Evolutionary conservation across 2,329 filamentous ascomycete species (phyloP).

Genomic region (Fusarium concolor): DNA sequence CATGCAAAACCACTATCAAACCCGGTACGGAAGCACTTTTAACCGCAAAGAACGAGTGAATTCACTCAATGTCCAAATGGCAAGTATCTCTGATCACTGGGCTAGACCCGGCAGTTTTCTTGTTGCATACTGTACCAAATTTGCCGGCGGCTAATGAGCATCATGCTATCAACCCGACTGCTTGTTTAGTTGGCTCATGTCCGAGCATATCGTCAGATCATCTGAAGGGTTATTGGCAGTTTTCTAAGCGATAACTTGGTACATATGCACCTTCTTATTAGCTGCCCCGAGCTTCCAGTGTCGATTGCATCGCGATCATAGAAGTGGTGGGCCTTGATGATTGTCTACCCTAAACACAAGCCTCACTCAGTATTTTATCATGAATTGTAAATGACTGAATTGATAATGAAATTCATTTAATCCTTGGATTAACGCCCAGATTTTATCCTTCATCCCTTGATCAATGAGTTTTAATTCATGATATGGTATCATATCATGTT

Average conservation of each 20-base stretch:
- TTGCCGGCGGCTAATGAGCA: constrained; percentile 16
- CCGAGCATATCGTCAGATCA: constrained; percentile 29
- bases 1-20: not conserved
- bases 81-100: not conserved
- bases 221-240: constrained; percentile 1
- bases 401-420: too few species aligned
- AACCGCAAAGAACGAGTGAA: not conserved
- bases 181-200: not conserved
- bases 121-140: not conserved
- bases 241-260: not conserved
- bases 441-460: not conserved
- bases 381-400: not conserved
- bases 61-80: not conserved
- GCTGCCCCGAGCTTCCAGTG: constrained; percentile 1
- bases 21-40: constrained; percentile 7
- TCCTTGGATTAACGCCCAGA: not conserved
- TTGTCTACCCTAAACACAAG: constrained; percentile 1
- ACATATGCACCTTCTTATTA: not conserved
- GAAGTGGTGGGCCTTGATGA: not conserved
- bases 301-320: not conserved
- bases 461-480: not conserved
- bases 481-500: constrained; percentile 10
- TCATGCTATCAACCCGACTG: constrained; percentile 11
- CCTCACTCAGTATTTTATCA: not conserved
- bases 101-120: constrained; percentile 6